Conservation (phyloP, 75 land plant species). For the Selaginella tamariscina region DNA sequence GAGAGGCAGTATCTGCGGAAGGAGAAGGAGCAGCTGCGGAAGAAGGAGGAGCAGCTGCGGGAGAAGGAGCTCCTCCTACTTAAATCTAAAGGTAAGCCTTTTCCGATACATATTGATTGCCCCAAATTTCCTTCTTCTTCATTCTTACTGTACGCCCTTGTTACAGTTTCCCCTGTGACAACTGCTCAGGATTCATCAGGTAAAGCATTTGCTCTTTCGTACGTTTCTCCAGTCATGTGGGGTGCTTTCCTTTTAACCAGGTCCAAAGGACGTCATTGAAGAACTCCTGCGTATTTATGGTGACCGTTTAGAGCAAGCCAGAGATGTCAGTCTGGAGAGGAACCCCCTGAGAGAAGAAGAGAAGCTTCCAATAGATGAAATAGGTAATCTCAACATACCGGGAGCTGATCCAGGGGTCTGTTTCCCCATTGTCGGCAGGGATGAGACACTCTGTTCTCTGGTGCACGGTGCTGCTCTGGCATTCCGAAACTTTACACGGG, state of each 20-base stretch:
- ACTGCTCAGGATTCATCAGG: too few species aligned
- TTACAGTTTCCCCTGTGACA: too few species aligned
- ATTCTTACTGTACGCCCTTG: too few species aligned
- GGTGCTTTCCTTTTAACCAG: neutral
- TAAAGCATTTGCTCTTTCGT: too few species aligned
- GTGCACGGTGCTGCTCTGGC: neutral
- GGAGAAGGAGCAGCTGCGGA: too few species aligned
- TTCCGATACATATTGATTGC: too few species aligned
- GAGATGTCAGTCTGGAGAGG: conserved; percentile 1
- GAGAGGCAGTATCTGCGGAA: too few species aligned
- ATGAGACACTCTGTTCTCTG: conserved; percentile 1
- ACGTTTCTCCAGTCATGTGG: too few species aligned
- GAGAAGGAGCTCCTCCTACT: too few species aligned
- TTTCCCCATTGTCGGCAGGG: neutral
- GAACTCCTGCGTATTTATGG: neutral
- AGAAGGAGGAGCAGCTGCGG: too few species aligned
- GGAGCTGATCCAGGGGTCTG: neutral
- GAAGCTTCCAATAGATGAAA: neutral
- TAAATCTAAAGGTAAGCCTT: too few species aligned
- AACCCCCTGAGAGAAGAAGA: neutral
- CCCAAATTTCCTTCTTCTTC: too few species aligned
- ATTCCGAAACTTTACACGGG: neutral
- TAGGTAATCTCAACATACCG: neutral
- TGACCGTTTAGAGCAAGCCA: neutral
- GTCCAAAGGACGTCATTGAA: neutral